Evolutionary conservation across 768 basidiomycete genomes (phyloP).

Genomic region (Hygrocybe coccinea): DNA sequence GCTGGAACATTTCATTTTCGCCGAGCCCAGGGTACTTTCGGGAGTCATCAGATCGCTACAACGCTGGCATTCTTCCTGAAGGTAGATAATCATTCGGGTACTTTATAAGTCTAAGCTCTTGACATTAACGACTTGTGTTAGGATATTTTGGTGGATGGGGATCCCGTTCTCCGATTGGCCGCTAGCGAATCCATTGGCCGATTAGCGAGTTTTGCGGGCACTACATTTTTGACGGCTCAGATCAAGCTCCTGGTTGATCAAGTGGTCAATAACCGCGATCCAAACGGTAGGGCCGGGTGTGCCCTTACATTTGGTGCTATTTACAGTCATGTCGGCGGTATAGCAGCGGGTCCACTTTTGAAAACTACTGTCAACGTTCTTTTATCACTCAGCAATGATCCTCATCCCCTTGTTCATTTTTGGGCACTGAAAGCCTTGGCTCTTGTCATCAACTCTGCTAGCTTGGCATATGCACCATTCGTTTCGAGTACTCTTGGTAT

Average conservation of each 20-base stretch:
- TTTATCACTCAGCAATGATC: slow-evolving; percentile 92
- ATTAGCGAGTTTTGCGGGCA: slow-evolving; percentile 76
- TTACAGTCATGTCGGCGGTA: slow-evolving; percentile 85
- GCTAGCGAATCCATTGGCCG: slow-evolving; percentile 88
- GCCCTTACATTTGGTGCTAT: slow-evolving; percentile 89
- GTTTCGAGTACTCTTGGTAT: slow-evolving; percentile 85
- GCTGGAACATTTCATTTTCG: slow-evolving; percentile 50
- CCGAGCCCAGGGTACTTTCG: slow-evolving; percentile 62
- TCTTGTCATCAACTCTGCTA: slow-evolving; percentile 85
- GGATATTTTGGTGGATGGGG: slow-evolving; percentile 80
- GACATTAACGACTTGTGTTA: slow-evolving; percentile 25
- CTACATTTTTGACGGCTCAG: slow-evolving; percentile 76
- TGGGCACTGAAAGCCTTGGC: slow-evolving; percentile 85
- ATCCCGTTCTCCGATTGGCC: slow-evolving; percentile 66
- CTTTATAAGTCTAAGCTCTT: not conserved
- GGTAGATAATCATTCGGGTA: slow-evolving; percentile 44
- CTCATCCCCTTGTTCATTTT: slow-evolving; percentile 94
- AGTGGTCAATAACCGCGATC: slow-evolving; percentile 91
- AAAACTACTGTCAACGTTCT: slow-evolving; percentile 95
- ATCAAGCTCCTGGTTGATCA: slow-evolving; percentile 90
- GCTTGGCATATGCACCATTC: slow-evolving; percentile 85
- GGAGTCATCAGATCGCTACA: slow-evolving; percentile 55
- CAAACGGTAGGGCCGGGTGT: slow-evolving; percentile 87
- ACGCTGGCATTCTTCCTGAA: slow-evolving; percentile 70
- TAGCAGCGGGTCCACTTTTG: slow-evolving; percentile 90